Evolutionary conservation across 352 stramenopile genomes (phyloP).

Genomic region (Detonula confervacea): DNA sequence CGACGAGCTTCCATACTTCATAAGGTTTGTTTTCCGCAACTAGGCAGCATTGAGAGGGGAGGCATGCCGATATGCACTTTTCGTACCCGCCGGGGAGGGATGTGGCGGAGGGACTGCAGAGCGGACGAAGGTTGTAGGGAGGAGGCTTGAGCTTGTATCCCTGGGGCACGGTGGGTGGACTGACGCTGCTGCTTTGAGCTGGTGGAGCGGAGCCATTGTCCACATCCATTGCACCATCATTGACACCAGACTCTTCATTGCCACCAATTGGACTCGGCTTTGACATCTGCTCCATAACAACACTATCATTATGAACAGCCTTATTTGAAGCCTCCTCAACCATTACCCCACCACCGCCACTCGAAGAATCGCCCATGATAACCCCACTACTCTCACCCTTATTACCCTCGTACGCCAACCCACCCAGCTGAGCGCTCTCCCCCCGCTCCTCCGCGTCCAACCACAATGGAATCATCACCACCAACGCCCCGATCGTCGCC

Average conservation of each 20-base stretch:
- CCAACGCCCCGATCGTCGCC: background rate
- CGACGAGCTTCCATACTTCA: constrained; percentile 20
- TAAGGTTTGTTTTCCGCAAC: constrained; percentile 11
- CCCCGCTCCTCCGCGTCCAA: constrained; percentile 1
- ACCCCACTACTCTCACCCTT: background rate
- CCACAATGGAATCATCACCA: constrained; percentile 23
- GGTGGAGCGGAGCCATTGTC: background rate
- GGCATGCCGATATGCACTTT: constrained; percentile 22
- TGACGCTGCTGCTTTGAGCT: background rate
- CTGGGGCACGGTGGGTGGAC: background rate
- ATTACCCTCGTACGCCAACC: constrained; percentile 1
- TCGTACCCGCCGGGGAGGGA: constrained; percentile 11
- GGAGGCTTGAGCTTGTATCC: background rate
- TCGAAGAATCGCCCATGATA: no score
- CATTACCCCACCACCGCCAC: no score
- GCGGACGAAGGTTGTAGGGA: background rate
- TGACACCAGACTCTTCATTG: no score
- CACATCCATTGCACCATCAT: no score
- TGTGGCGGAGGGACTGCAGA: constrained; percentile 10
- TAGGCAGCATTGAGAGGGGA: constrained; percentile 28
- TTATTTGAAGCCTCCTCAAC: no score
- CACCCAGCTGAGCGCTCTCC: constrained; percentile 16
- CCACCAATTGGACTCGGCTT: no score
- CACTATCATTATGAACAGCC: no score
- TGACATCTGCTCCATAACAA: no score